Evolutionary conservation across 177 flowering plant genomes (phyloP).

Genomic region (Vitis hybrid): DNA sequence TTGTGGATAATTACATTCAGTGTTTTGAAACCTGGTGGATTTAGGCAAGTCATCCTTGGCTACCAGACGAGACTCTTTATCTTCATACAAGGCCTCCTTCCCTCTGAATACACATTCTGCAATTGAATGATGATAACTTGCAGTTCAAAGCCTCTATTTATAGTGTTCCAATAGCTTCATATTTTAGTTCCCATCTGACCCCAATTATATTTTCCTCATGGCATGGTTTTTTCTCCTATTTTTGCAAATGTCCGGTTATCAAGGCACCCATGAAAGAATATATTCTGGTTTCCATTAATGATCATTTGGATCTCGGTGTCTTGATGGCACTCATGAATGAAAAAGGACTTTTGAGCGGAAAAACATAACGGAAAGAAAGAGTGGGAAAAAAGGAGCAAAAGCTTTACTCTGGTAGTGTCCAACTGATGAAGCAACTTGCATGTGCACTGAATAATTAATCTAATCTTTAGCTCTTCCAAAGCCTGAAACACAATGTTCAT

Average conservation of each 20-base stretch:
- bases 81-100: constrained; percentile 28
- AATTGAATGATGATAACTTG: not conserved
- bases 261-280: constrained; percentile 5
- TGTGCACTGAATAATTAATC: constrained; percentile 6
- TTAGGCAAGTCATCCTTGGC: constrained; percentile 49
- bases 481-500: not conserved
- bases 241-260: no score
- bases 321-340: no score
- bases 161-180: constrained; percentile 1
- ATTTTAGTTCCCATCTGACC: no score
- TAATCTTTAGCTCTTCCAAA: constrained; percentile 2
- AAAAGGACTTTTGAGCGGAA: no score
- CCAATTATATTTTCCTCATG: no score
- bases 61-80: constrained; percentile 24
- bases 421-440: constrained; percentile 10
- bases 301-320: not conserved
- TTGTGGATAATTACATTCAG: not conserved
- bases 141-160: constrained; percentile 10
- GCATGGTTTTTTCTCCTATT: no score
- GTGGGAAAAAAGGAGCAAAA: no score
- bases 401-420: not conserved
- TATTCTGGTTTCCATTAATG: constrained; percentile 3
- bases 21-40: not conserved
- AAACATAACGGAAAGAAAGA: no score
- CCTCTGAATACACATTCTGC: constrained; percentile 5